Percentiles rank a stretch among this genome's conserved stretches.
Evolutionary conservation across 345 rosid genomes (phyloP).

Genomic region (Moricandia arvensis): DNA sequence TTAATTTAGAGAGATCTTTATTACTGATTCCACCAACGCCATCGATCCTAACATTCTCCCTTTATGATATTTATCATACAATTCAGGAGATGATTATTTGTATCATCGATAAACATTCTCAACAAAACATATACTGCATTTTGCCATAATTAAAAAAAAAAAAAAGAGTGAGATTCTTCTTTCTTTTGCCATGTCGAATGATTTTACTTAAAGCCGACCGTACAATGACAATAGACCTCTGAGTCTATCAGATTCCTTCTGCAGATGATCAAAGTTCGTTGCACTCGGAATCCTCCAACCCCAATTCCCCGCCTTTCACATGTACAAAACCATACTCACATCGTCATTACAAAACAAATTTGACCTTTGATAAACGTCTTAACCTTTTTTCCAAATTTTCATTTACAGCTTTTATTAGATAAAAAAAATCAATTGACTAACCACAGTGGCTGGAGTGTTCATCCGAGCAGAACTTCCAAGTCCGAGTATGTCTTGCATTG

Average conservation of each 20-base stretch:
- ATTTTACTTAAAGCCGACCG: background rate
- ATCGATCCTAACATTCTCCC: too few species aligned
- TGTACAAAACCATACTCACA: background rate
- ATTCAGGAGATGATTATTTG: too few species aligned
- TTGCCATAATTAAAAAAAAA: background rate
- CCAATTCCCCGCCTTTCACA: background rate
- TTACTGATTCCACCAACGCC: too few species aligned
- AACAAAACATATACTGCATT: too few species aligned
- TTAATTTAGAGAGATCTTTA: too few species aligned
- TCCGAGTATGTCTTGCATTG: conserved; percentile 89
- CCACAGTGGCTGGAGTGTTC: conserved; percentile 82
- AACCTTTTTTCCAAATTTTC: background rate
- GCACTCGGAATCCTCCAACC: background rate
- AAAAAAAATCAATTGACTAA: background rate
- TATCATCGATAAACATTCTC: too few species aligned
- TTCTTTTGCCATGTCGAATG: background rate
- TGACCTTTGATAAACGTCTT: too few species aligned
- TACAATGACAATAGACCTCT: background rate
- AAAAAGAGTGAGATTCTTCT: background rate
- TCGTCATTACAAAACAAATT: background rate
- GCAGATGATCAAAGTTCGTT: background rate
- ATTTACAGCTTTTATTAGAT: background rate
- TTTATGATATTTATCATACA: too few species aligned
- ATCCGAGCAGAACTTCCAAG: conserved; percentile 80
- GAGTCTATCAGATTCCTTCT: background rate